phyloP scores from a whole-genome alignment of 202 grass and related monocot genomes.

The Elaeis oleifera region DNA sequence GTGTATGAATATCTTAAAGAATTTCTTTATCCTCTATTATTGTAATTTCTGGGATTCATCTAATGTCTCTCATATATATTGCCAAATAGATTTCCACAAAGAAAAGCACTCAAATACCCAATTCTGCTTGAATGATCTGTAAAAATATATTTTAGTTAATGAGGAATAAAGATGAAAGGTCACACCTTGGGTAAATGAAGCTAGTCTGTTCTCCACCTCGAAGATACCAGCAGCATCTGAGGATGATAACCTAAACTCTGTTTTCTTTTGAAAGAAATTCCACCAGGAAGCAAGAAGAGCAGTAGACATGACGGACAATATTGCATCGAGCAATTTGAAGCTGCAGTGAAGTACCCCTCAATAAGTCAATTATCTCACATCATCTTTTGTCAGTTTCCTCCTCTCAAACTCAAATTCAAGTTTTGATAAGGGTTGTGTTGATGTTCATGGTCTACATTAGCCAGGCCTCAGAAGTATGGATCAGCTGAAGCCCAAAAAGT shows the following conservation, averaged over 20 bases:
- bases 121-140: too few species aligned
- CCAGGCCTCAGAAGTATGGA: not conserved
- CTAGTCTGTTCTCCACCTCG: not conserved
- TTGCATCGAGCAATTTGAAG: not conserved
- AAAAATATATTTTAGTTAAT: too few species aligned
- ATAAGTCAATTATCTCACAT: not conserved
- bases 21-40: too few species aligned
- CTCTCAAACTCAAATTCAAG: conserved; percentile 3
- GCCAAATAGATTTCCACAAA: too few species aligned
- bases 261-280: not conserved
- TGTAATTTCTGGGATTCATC: too few species aligned
- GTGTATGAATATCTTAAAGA: too few species aligned
- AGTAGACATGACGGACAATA: not conserved
- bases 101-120: too few species aligned
- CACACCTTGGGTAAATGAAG: not conserved
- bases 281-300: not conserved
- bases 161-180: not conserved
- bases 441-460: not conserved
- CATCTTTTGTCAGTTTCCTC: not conserved
- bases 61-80: too few species aligned
- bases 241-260: conserved; percentile 1
- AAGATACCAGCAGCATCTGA: not conserved
- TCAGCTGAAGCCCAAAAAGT: not conserved
- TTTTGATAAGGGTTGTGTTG: not conserved
- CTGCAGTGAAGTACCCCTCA: not conserved